These are phyloP conservation scores for Camillea tinctor DNA, from an alignment of 2,329 filamentous ascomycete genomes.

Conservation along the genomic window DNA sequence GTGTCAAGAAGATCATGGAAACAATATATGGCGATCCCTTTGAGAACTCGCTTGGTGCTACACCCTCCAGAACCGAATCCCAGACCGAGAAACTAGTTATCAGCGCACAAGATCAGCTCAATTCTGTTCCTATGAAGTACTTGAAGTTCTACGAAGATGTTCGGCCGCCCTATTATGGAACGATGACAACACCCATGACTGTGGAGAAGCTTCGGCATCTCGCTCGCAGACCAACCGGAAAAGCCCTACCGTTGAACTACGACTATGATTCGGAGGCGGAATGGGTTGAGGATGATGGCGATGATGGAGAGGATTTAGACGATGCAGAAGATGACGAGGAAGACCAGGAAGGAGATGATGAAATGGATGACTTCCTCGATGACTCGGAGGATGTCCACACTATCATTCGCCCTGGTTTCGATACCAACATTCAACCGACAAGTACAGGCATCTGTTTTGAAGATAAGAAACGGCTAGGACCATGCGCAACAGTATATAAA, in stretches of 20 bases:
- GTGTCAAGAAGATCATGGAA: conserved; percentile 62
- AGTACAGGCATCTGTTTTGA: conserved; percentile 86
- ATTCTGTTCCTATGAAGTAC: conserved; percentile 60
- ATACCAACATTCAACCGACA: conserved; percentile 68
- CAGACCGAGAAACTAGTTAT: conserved; percentile 36
- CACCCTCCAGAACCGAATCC: conserved; percentile 39
- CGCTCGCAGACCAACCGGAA: conserved; percentile 52
- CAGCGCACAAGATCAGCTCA: conserved; percentile 36
- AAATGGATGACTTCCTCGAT: conserved; percentile 88
- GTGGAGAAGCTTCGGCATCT: conserved; percentile 49
- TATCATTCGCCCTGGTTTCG: conserved; percentile 39
- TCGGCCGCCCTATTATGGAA: conserved; percentile 70
- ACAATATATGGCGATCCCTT: conserved; percentile 46
- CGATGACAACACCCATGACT: conserved; percentile 60
- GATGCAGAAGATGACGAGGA: conserved; percentile 68
- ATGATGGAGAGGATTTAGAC: conserved; percentile 52
- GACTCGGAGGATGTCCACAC: conserved; percentile 67
- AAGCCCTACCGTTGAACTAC: conserved; percentile 68
- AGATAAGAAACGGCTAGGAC: conserved; percentile 48
- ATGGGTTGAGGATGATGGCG: conserved; percentile 65
- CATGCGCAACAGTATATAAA: conserved; percentile 49
- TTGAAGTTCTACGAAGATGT: conserved; percentile 64
- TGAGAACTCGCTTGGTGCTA: conserved; percentile 18
- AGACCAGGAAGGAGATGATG: conserved; percentile 68
- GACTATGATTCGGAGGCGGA: conserved; percentile 86